A percentile compares a stretch with the other conserved stretches of the same genome.
phyloP scores from a whole-genome alignment of 352 stramenopile species.

The Phytophthora pluvialis region DNA sequence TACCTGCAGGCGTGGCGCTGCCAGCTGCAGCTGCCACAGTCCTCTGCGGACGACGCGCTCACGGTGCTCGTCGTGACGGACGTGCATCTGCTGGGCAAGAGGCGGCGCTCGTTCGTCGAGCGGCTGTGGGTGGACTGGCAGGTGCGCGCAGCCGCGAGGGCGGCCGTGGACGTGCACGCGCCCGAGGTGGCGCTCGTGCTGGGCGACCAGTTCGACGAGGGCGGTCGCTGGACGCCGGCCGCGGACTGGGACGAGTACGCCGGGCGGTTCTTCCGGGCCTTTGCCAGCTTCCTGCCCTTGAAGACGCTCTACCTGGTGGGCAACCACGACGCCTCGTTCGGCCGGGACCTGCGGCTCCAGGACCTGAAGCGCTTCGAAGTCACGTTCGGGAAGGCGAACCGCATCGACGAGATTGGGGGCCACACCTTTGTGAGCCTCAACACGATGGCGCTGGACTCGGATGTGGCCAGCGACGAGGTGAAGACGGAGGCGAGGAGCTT shows the following conservation, averaged over 20 bases:
- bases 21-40: slow-evolving; percentile 19
- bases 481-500: slow-evolving; percentile 63
- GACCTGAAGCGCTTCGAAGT: slow-evolving; percentile 62
- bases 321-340: slow-evolving; percentile 84
- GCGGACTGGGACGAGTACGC: slow-evolving; percentile 67
- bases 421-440: slow-evolving; percentile 77
- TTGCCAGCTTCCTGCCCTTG: slow-evolving; percentile 45
- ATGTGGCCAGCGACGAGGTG: slow-evolving; percentile 57
- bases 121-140: slow-evolving; percentile 82
- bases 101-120: slow-evolving; percentile 59
- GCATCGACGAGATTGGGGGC: slow-evolving; percentile 46
- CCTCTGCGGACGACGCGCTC: slow-evolving; percentile 17
- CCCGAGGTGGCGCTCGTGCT: slow-evolving; percentile 70
- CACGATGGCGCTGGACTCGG: slow-evolving; percentile 79
- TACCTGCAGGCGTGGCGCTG: slow-evolving; percentile 61
- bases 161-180: slow-evolving; percentile 54
- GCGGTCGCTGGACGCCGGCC: slow-evolving; percentile 53
- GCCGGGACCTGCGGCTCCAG: slow-evolving; percentile 44
- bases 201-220: slow-evolving; percentile 82
- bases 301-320: slow-evolving; percentile 72
- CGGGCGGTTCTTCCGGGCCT: slow-evolving; percentile 50
- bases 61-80: slow-evolving; percentile 72
- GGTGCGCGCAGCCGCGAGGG: slow-evolving; percentile 41
- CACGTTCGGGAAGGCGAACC: slow-evolving; percentile 68
- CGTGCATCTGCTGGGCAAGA: slow-evolving; percentile 77